A percentile compares a stretch with the other conserved stretches of the same genome.
Conservation (phyloP, 352 stramenopile genomes). For the Phytophthora uliginosa region DNA sequence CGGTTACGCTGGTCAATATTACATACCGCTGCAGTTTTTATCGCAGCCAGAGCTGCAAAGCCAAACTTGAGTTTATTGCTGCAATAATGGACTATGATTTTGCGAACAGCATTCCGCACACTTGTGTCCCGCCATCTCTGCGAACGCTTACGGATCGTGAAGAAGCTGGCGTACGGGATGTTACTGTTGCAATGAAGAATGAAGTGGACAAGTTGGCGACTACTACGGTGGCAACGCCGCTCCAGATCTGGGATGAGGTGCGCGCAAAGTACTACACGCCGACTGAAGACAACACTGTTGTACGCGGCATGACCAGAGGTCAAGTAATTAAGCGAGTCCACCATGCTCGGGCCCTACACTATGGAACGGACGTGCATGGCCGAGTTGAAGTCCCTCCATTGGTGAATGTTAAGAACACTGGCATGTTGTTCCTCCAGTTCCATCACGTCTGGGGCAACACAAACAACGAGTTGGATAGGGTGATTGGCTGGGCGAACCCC, state of each 20-base stretch:
- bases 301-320: too few species aligned
- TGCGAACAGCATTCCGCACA: conserved; percentile 7
- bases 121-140: conserved; percentile 1
- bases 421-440: conserved; percentile 12
- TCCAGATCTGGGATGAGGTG: conserved; percentile 11
- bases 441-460: conserved; percentile 6
- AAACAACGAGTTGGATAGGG: neutral
- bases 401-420: conserved; percentile 1
- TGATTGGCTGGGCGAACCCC: too few species aligned
- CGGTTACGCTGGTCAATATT: conserved; percentile 8
- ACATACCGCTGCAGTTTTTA: conserved; percentile 17
- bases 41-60: conserved; percentile 1
- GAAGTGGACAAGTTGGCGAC: conserved; percentile 5
- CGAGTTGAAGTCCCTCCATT: conserved; percentile 10
- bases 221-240: conserved; percentile 14
- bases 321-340: too few species aligned
- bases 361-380: too few species aligned
- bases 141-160: neutral
- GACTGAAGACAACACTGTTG: too few species aligned
- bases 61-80: conserved; percentile 11
- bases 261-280: conserved; percentile 6
- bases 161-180: neutral
- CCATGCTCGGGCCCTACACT: too few species aligned
- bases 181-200: conserved; percentile 3
- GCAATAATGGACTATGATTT: conserved; percentile 17